These are phyloP conservation scores for Phytophthora brassicae DNA, from an alignment of 352 stramenopile species.

Conservation along the genomic window DNA sequence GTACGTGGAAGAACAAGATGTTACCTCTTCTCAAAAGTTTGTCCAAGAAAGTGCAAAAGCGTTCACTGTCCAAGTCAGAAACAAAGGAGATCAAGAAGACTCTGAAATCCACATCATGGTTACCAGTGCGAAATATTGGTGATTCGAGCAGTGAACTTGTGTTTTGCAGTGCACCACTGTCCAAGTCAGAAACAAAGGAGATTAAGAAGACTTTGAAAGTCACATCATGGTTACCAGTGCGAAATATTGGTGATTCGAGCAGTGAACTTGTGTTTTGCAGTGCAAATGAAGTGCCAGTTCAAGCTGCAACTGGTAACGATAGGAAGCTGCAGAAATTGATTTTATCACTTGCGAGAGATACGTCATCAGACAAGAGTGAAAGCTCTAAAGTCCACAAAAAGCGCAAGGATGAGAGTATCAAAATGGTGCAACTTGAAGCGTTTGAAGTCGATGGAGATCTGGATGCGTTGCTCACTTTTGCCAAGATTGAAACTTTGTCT, in stretches of 20 bases:
- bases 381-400: slow-evolving; percentile 1
- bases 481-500: slow-evolving; percentile 34
- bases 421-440: slow-evolving; percentile 34
- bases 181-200: slow-evolving; percentile 39
- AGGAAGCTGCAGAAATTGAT: slow-evolving; percentile 45
- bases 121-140: slow-evolving; percentile 32
- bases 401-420: slow-evolving; percentile 18
- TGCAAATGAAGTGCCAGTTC: slow-evolving; percentile 35
- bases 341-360: slow-evolving; percentile 25
- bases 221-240: slow-evolving; percentile 39
- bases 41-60: slow-evolving; percentile 48
- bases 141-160: too few species aligned
- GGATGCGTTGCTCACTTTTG: slow-evolving; percentile 37
- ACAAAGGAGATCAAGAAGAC: slow-evolving; percentile 46
- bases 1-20: slow-evolving; percentile 40
- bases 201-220: slow-evolving; percentile 52
- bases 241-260: slow-evolving; percentile 13
- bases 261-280: slow-evolving; percentile 26
- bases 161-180: too few species aligned
- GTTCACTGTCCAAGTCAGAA: slow-evolving; percentile 40
- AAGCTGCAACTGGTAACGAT: slow-evolving; percentile 34
- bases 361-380: not conserved
- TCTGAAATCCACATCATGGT: slow-evolving; percentile 40
- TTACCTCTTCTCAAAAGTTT: slow-evolving; percentile 46
- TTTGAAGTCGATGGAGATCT: slow-evolving; percentile 21